Evolutionary conservation across 2,329 filamentous ascomycete genomes (phyloP), one percentile per base, ranked within the genome.

Genomic region (Fusarium ramigenum): DNA sequence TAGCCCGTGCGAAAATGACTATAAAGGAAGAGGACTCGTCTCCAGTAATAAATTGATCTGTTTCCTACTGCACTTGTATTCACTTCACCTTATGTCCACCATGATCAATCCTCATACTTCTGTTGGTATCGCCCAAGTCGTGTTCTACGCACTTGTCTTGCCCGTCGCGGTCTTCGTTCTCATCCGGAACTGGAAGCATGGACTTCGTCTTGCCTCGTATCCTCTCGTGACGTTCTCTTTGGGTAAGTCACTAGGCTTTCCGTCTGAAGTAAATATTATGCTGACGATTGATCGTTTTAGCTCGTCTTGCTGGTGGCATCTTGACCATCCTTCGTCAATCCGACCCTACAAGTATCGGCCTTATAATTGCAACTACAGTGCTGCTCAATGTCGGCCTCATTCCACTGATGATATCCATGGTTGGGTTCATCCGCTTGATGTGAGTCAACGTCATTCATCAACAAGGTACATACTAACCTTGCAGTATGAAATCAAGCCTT

Each of bases 201-300:
- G 57, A 2, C 43, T 60, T 32, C 57, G 57, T 23, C 43, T 52
- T 9, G 57, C 57, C 8, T 60, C 57, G 1, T 52, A 60, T 0
- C 43, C 57, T 0, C 32, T 60, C 1, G 25, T 52, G 5, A 52
- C 57, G 0, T 52, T 60, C 43, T 52, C 57, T 8, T 11, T 37
- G 1, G 19, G 57, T 52, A 21, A 12, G 21, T 9, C 0, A 15
- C 9, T 18, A 8, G 25, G 7, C 7, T 7, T 6, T 2, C 1
- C 4, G 2, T 11, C 30, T 16, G 0, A 0, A 34, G 28, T 9
- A 15, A 25, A 18, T 0, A 6, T 1, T 18, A 3, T 30, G 2
- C 42, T 50, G 1, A 50, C 11, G 1, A 16, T 18, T 16, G 4
- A 7, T 4, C 9, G 15, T 10, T 12, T 21, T 15, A 60, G 57